Percentiles rank a stretch among this genome's conserved stretches.
Evolutionary conservation across 805 yeast genomes (phyloP).

Genomic region (Metschnikowia picachoensis): DNA sequence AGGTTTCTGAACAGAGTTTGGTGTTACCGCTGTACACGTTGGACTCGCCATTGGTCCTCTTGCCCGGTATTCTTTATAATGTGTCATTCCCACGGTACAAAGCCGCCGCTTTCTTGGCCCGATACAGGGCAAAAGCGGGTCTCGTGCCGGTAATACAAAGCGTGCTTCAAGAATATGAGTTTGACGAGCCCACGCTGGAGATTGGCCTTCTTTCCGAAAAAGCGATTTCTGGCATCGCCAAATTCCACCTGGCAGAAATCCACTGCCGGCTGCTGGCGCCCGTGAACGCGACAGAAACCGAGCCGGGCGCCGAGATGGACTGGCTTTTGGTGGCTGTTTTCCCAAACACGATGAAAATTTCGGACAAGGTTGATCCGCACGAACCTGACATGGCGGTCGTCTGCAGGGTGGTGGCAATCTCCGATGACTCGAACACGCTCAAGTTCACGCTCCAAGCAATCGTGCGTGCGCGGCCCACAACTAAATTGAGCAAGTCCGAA

Average conservation of each 20-base stretch:
- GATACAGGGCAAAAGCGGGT: constrained; percentile 32
- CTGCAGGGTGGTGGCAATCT: constrained; percentile 45
- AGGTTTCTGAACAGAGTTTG: constrained; percentile 9
- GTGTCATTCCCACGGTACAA: constrained; percentile 47
- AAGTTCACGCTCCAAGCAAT: constrained; percentile 49
- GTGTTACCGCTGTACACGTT: constrained; percentile 39
- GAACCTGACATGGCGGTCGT: constrained; percentile 32
- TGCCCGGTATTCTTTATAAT: constrained; percentile 62
- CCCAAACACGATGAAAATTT: constrained; percentile 32
- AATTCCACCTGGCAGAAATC: constrained; percentile 17
- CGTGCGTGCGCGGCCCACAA: constrained; percentile 34
- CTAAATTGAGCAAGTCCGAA: constrained; percentile 3
- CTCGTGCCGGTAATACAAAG: constrained; percentile 27
- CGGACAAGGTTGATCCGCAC: constrained; percentile 5
- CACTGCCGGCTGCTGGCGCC: constrained; percentile 1
- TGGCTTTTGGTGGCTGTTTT: constrained; percentile 36
- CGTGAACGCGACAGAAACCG: neutral
- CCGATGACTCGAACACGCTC: constrained; percentile 41
- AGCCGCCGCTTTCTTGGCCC: constrained; percentile 45
- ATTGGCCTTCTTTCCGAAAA: constrained; percentile 23
- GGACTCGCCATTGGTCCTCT: constrained; percentile 44
- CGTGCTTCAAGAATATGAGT: constrained; percentile 35
- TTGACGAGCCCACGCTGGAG: constrained; percentile 17
- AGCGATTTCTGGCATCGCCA: constrained; percentile 30
- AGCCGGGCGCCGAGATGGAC: constrained; percentile 24